Evolutionary conservation across 257 asterid genomes (phyloP).

Genomic region (Scutellaria minor): DNA sequence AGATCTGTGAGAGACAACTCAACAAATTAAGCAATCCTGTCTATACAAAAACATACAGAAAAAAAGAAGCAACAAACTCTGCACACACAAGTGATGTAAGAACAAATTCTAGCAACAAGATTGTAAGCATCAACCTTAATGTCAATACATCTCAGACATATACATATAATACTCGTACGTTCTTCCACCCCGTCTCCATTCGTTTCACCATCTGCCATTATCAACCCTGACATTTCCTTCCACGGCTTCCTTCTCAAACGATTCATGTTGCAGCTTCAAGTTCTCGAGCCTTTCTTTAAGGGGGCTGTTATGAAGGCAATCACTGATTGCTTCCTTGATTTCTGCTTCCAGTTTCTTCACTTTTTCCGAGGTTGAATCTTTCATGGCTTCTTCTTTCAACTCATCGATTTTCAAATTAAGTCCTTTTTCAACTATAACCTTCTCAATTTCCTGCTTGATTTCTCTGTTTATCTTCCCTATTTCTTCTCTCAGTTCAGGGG

Average conservation of each 20-base stretch:
- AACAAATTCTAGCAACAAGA: not conserved
- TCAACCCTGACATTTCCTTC: slow-evolving; percentile 37
- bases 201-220: slow-evolving; percentile 44
- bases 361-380: slow-evolving; percentile 44
- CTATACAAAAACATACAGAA: not conserved
- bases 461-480: slow-evolving; percentile 41
- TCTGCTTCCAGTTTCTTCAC: slow-evolving; percentile 50
- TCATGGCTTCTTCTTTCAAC: slow-evolving; percentile 42
- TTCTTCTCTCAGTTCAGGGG: slow-evolving; percentile 44
- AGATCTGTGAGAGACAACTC: too few relatives aligned
- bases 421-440: slow-evolving; percentile 35
- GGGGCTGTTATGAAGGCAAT: slow-evolving; percentile 46
- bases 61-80: slow-evolving; percentile 8
- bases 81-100: not conserved
- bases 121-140: slow-evolving; percentile 4
- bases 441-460: slow-evolving; percentile 46
- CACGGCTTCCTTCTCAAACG: slow-evolving; percentile 23
- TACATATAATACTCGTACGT: slow-evolving; percentile 5
- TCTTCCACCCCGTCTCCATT: not conserved
- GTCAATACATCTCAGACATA: not conserved
- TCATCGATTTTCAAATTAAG: slow-evolving; percentile 46
- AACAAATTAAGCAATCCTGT: not conserved
- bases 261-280: slow-evolving; percentile 36
- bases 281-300: slow-evolving; percentile 51
- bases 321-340: slow-evolving; percentile 48